These are phyloP conservation scores for Botrytis hyacinthi DNA, from an alignment of 2,329 filamentous ascomycete genomes.

Conservation along the genomic window DNA sequence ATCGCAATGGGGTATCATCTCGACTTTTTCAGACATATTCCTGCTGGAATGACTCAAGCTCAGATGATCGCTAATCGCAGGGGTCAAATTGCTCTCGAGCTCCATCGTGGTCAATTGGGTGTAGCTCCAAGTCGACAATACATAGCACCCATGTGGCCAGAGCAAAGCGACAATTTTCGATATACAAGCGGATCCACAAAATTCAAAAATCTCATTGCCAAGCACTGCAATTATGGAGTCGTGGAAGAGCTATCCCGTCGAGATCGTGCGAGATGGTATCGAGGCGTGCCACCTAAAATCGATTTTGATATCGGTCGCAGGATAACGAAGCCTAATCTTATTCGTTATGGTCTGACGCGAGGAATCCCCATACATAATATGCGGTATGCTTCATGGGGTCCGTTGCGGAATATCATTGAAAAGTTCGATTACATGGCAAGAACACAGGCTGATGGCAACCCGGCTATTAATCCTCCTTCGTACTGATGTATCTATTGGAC, in stretches of 20 bases:
- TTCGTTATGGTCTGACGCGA: too few species aligned
- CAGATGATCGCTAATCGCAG: neutral
- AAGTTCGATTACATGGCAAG: too few species aligned
- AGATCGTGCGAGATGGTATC: neutral
- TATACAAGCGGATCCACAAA: neutral
- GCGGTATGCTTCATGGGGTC: too few species aligned
- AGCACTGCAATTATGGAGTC: neutral
- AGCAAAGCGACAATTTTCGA: too few species aligned
- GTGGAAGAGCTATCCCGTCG: neutral
- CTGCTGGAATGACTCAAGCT: neutral
- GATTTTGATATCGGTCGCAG: neutral
- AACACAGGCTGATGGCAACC: neutral
- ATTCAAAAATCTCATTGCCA: neutral
- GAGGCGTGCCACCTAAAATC: neutral
- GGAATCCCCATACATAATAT: neutral
- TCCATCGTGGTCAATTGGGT: neutral
- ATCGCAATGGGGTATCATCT: neutral
- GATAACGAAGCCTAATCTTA: neutral
- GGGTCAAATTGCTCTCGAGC: neutral
- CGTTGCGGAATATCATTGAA: neutral
- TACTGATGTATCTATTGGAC: neutral
- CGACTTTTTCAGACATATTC: neutral
- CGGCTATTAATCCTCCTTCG: neutral
- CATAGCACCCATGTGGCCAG: too few species aligned
- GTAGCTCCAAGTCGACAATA: neutral